Conservation (phyloP, 306 rosid species). For the Albizia julibrissin region DNA sequence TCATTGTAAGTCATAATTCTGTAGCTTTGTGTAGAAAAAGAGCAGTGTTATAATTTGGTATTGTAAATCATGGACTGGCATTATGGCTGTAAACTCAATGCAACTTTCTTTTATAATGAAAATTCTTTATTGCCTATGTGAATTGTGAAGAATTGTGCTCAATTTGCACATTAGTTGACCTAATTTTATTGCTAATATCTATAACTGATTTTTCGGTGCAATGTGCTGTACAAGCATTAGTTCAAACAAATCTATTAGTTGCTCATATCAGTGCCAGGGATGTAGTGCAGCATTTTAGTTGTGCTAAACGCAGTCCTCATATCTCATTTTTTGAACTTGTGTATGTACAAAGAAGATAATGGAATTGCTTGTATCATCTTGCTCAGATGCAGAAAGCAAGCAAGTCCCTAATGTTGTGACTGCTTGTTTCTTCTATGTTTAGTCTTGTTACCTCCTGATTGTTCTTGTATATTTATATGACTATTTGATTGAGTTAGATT, state of each 20-base stretch:
- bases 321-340: constrained; percentile 20
- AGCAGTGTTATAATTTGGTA: neutral
- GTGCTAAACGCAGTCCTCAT: neutral
- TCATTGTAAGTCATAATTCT: neutral
- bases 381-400: constrained; percentile 24
- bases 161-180: neutral
- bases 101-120: neutral
- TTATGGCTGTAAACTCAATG: neutral
- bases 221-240: neutral
- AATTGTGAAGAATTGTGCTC: neutral
- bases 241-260: neutral
- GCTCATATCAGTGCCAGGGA: constrained; percentile 3
- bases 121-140: neutral
- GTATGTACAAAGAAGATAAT: constrained; percentile 7
- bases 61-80: constrained; percentile 13
- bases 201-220: neutral
- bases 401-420: neutral
- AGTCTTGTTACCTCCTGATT: constrained; percentile 9
- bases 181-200: neutral
- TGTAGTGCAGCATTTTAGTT: neutral
- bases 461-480: no score
- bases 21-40: neutral
- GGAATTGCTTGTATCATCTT: neutral
- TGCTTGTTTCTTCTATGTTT: neutral
- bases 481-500: no score